These are phyloP conservation scores for Candida vaughaniae DNA, from an alignment of 805 yeast species.

Conservation along the genomic window DNA sequence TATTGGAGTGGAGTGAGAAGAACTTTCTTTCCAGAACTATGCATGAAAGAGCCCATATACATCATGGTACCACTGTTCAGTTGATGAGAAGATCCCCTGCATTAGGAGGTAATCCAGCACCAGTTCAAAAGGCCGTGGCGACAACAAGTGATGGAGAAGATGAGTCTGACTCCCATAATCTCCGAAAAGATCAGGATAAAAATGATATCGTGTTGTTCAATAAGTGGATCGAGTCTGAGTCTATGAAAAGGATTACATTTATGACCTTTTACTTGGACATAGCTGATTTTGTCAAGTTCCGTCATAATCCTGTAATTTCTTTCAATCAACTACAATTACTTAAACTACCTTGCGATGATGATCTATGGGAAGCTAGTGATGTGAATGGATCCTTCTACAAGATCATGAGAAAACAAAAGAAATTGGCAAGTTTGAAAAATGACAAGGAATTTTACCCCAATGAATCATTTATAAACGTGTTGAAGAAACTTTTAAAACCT, in stretches of 20 bases:
- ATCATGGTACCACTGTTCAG: conserved; percentile 85
- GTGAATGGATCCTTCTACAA: conserved; percentile 39
- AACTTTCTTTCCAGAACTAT: conserved; percentile 62
- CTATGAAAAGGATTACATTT: conserved; percentile 72
- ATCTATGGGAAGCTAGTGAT: conserved; percentile 39
- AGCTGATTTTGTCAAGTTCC: conserved; percentile 73
- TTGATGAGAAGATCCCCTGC: conserved; percentile 72
- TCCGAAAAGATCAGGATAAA: conserved; percentile 16
- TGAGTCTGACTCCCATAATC: conserved; percentile 25
- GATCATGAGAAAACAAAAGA: conserved; percentile 36
- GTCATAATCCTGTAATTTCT: conserved; percentile 56
- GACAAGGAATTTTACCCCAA: conserved; percentile 10
- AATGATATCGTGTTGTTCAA: conserved; percentile 42
- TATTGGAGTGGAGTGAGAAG: conserved; percentile 81
- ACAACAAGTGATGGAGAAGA: conserved; percentile 25
- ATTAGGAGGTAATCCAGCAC: conserved; percentile 64
- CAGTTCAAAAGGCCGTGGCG: not conserved
- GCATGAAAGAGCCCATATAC: conserved; percentile 82
- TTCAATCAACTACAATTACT: conserved; percentile 40
- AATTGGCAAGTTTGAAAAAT: conserved; percentile 16
- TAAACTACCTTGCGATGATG: conserved; percentile 40
- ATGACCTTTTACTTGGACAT: conserved; percentile 83
- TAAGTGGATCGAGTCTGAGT: conserved; percentile 79
- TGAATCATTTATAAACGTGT: conserved; percentile 49
- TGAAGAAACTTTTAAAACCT: conserved; percentile 54